Evolutionary conservation across 352 stramenopile species (phyloP).

Genomic region (Phytophthora brassicae): DNA sequence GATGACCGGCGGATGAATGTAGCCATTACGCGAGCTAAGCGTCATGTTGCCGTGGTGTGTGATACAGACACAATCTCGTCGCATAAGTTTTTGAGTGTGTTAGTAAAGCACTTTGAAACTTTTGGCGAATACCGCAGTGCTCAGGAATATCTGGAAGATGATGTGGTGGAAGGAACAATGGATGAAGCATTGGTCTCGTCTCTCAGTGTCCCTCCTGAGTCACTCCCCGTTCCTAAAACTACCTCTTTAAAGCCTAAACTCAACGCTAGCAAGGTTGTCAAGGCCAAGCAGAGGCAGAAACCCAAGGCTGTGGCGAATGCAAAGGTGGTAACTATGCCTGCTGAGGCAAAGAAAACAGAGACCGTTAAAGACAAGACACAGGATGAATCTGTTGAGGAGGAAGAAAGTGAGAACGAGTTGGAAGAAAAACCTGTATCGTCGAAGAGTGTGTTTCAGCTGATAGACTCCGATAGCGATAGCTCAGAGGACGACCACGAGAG

Average conservation of each 20-base stretch:
- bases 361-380: not conserved
- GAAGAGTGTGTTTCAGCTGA: constrained; percentile 51
- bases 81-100: constrained; percentile 89
- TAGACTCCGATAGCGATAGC: constrained; percentile 37
- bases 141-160: constrained; percentile 76
- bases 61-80: constrained; percentile 93
- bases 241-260: constrained; percentile 1
- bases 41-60: constrained; percentile 94
- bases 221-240: not conserved
- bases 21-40: constrained; percentile 95
- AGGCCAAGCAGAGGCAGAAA: constrained; percentile 17
- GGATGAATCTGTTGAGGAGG: constrained; percentile 10
- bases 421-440: constrained; percentile 21
- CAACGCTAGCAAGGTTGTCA: constrained; percentile 7
- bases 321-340: not conserved
- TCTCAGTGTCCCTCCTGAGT: not conserved
- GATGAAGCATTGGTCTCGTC: constrained; percentile 20
- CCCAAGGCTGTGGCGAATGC: constrained; percentile 9
- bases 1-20: constrained; percentile 98
- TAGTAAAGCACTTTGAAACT: constrained; percentile 93
- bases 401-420: constrained; percentile 20
- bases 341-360: constrained; percentile 3
- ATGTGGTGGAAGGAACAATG: constrained; percentile 43
- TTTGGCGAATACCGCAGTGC: constrained; percentile 91
- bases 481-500: constrained; percentile 33